These are phyloP conservation scores for Lactarius psammicola DNA, from an alignment of 768 basidiomycete genomes.

Conservation along the genomic window DNA sequence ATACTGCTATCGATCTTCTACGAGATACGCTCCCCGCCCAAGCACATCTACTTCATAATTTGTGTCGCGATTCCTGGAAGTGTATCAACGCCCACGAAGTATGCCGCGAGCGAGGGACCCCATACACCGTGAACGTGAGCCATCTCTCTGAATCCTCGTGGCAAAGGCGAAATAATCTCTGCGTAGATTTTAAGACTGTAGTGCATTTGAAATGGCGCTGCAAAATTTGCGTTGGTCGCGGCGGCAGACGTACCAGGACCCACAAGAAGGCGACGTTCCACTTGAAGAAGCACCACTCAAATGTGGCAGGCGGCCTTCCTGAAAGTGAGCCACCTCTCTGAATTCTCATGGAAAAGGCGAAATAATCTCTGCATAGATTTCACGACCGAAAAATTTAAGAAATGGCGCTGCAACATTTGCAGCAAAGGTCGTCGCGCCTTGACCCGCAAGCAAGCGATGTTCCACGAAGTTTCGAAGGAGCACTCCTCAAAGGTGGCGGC, in stretches of 20 bases:
- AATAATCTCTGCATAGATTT: conserved; percentile 30
- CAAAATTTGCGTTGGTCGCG: conserved; percentile 30
- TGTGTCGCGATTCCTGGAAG: neutral
- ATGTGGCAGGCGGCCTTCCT: conserved; percentile 10
- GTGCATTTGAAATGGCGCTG: conserved; percentile 36
- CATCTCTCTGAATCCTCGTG: neutral
- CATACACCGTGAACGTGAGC: conserved; percentile 11
- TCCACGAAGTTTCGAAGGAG: conserved; percentile 36
- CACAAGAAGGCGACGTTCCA: conserved; percentile 37
- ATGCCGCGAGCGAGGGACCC: conserved; percentile 19
- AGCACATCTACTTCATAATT: neutral
- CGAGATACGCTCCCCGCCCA: conserved; percentile 10
- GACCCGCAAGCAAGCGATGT: conserved; percentile 34
- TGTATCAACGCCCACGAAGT: conserved; percentile 14
- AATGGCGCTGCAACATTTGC: conserved; percentile 37
- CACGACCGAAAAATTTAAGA: conserved; percentile 22
- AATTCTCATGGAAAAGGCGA: neutral
- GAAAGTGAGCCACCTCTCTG: neutral
- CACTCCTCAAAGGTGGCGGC: conserved; percentile 27
- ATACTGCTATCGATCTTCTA: conserved; percentile 12
- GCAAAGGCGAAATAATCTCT: neutral
- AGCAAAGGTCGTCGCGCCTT: conserved; percentile 32
- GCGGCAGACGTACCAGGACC: conserved; percentile 33
- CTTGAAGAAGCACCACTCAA: conserved; percentile 29
- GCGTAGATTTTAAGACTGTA: conserved; percentile 31